phyloP scores from a whole-genome alignment of 371 early-diverging fungal genomes.

The Lichtheimia ornata region DNA sequence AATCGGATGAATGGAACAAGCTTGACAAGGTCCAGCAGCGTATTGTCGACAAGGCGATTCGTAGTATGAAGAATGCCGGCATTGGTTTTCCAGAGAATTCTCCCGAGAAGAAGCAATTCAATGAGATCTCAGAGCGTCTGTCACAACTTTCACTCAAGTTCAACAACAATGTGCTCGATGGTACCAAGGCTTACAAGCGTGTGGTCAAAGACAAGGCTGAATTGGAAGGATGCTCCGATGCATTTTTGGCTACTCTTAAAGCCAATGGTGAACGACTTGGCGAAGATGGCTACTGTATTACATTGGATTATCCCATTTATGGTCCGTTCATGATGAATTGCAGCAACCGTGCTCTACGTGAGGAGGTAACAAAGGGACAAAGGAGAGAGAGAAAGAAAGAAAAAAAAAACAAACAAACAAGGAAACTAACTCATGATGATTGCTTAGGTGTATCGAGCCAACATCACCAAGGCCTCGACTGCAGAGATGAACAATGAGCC shows the following conservation, averaged over 20 bases:
- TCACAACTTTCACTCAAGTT: constrained; percentile 60
- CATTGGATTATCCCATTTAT: constrained; percentile 61
- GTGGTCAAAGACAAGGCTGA: constrained; percentile 48
- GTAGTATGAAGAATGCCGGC: constrained; percentile 63
- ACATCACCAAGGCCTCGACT: constrained; percentile 57
- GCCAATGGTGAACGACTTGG: constrained; percentile 50
- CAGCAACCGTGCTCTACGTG: constrained; percentile 58
- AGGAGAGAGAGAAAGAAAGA: background rate
- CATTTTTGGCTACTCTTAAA: constrained; percentile 50
- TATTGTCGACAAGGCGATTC: constrained; percentile 56
- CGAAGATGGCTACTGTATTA: constrained; percentile 61
- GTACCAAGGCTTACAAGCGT: constrained; percentile 59
- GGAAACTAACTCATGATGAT: background rate
- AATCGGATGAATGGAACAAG: constrained; percentile 38
- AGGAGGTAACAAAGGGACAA: constrained; percentile 34
- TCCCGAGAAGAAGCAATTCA: constrained; percentile 55
- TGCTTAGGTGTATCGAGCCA: constrained; percentile 54
- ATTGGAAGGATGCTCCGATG: constrained; percentile 55
- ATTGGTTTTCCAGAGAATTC: constrained; percentile 59
- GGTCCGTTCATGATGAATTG: constrained; percentile 71
- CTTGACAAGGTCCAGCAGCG: constrained; percentile 60
- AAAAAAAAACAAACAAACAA: background rate
- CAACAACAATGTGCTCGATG: constrained; percentile 64
- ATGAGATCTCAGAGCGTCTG: constrained; percentile 57
- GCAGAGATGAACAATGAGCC: constrained; percentile 60